Evolutionary conservation across 2,329 filamentous ascomycete genomes (phyloP).

Genomic region (Allantophomopsis cytisporea): DNA sequence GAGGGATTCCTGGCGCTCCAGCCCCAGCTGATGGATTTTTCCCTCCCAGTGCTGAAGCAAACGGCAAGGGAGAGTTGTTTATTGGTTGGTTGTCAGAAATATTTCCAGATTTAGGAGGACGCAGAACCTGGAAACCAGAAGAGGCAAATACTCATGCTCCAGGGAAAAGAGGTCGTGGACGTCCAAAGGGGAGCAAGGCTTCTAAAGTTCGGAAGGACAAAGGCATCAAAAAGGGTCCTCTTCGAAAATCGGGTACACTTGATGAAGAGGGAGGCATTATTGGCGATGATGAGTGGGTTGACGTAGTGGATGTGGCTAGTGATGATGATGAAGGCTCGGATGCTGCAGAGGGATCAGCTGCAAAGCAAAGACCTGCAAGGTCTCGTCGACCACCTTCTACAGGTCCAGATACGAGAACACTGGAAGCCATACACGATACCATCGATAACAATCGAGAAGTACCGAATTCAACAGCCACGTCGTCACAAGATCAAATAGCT

Average conservation of each 20-base stretch:
- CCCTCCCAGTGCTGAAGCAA: constrained; percentile 38
- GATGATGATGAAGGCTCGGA: background rate
- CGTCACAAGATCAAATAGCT: too few relatives aligned
- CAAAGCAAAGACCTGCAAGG: too few relatives aligned
- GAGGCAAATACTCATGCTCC: constrained; percentile 1
- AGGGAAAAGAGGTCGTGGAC: constrained; percentile 32
- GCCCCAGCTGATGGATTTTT: constrained; percentile 35
- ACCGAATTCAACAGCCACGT: background rate
- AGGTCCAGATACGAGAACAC: constrained; percentile 1
- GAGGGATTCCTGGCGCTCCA: constrained; percentile 40
- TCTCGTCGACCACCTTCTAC: constrained; percentile 5
- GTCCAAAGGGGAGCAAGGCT: constrained; percentile 42
- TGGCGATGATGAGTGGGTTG: constrained; percentile 29
- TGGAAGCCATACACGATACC: too few relatives aligned
- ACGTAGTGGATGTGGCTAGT: constrained; percentile 20
- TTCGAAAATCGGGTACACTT: background rate
- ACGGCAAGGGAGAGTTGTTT: constrained; percentile 43
- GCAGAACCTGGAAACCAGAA: constrained; percentile 1
- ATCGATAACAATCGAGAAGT: too few relatives aligned
- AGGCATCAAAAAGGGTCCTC: constrained; percentile 31
- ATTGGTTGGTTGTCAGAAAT: constrained; percentile 51
- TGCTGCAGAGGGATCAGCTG: background rate
- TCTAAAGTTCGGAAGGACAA: constrained; percentile 31
- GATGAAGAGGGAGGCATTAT: background rate
- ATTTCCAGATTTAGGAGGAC: constrained; percentile 27